These are phyloP conservation scores for Leishmania amazonensis DNA, from an alignment of 208 protist species.

Conservation along the genomic window DNA sequence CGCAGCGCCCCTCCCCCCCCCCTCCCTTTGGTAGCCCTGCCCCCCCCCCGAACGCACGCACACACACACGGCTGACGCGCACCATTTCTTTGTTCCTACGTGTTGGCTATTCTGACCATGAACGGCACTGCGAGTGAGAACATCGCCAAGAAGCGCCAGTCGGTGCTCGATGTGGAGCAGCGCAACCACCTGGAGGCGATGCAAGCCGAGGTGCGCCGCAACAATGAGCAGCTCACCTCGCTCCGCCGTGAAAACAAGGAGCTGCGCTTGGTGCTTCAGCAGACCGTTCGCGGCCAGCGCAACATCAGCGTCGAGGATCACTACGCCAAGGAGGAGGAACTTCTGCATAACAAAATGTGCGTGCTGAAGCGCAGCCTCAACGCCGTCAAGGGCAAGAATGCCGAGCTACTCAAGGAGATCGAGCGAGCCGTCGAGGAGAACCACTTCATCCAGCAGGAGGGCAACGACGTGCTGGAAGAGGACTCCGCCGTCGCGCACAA, in stretches of 20 bases:
- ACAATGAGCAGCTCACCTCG: conserved; percentile 83
- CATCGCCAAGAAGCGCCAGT: conserved; percentile 61
- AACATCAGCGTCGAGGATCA: conserved; percentile 71
- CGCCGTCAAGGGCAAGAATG: conserved; percentile 79
- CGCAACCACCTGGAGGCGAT: conserved; percentile 85
- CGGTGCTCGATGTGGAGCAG: conserved; percentile 85
- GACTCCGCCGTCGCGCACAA: conserved; percentile 85
- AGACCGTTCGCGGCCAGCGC: conserved; percentile 58
- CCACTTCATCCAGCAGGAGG: conserved; percentile 56
- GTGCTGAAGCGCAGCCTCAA: conserved; percentile 86
- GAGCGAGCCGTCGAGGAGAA: conserved; percentile 55
- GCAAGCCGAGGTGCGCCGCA: conserved; percentile 80
- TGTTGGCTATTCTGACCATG: background rate
- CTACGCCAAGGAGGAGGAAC: conserved; percentile 76
- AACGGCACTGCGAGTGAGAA: conserved; percentile 1
- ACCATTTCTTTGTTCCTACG: background rate
- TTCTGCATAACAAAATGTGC: conserved; percentile 82
- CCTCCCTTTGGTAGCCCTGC: background rate
- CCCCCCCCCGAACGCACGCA: background rate
- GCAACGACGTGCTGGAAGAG: conserved; percentile 58
- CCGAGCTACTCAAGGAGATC: conserved; percentile 69
- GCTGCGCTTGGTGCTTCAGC: conserved; percentile 55
- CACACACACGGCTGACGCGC: background rate
- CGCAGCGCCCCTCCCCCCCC: background rate
- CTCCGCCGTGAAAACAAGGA: conserved; percentile 92